Conservation (phyloP, 352 stramenopile genomes). For the Globisporangium orthogonon region DNA sequence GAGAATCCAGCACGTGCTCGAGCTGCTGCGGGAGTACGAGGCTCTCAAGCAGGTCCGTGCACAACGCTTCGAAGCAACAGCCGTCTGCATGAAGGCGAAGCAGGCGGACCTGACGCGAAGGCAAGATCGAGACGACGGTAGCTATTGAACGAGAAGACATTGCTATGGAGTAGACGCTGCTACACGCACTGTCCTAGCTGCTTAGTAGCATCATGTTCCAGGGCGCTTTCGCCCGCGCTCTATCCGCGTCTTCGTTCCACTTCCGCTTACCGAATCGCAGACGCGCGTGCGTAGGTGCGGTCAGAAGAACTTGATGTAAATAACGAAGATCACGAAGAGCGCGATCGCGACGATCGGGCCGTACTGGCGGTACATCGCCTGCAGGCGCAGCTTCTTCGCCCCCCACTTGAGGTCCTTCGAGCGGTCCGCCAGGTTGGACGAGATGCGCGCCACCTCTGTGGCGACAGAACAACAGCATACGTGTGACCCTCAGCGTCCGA, state of each 20-base stretch:
- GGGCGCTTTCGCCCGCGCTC: too few relatives aligned
- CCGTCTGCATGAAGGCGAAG: neutral
- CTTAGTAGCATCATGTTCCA: too few relatives aligned
- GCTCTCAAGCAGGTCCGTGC: constrained; percentile 2
- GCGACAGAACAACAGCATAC: too few relatives aligned
- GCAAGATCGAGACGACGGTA: neutral
- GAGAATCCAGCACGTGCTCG: constrained; percentile 3
- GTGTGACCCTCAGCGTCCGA: too few relatives aligned
- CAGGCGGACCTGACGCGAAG: neutral
- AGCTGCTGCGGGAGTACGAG: constrained; percentile 9
- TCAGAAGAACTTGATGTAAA: constrained; percentile 91
- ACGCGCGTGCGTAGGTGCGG: neutral
- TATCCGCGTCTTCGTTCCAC: too few relatives aligned
- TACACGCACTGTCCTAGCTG: too few relatives aligned
- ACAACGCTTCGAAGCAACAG: neutral
- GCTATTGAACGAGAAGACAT: neutral
- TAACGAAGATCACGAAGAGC: constrained; percentile 83
- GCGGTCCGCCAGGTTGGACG: constrained; percentile 87
- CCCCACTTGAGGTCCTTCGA: constrained; percentile 98
- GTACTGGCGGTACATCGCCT: constrained; percentile 87
- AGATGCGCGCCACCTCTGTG: constrained; percentile 83
- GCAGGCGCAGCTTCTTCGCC: constrained; percentile 91
- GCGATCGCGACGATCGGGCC: constrained; percentile 71
- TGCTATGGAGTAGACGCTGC: neutral
- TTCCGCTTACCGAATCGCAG: too few relatives aligned